Base-by-base conservation (phyloP, 208 protist genomes). In the Trypanosoma platydactyli region DNA sequence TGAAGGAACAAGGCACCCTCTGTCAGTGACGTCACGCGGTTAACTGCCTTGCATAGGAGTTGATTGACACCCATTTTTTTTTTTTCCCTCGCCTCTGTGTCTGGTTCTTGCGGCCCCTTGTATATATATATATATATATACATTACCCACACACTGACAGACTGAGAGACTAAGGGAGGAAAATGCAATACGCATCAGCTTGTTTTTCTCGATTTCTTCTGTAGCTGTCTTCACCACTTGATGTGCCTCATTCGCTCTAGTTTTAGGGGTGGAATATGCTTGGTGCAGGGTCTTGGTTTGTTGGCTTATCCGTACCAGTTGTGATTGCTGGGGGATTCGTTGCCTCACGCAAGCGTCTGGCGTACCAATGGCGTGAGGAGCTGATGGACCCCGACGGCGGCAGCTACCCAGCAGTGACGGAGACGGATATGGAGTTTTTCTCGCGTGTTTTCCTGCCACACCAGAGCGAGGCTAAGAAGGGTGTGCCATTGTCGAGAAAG, bases 341-440 rank as follows among this genome's bases (percentile, higher is more conserved):
- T 55, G 89, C 86, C 18, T 86, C 89, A 0, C 80, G 89, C 27
- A 94, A 91, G 61, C 89, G 89, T 25, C 64, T 94, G 9, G 83
- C 86, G 11, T 89, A 86, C 58, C 86, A 94, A 60, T 94, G 89
- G 89, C 68, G 78, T 11, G 89, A 94, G 72, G 86, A 94, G 64
- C 74, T 94, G 38, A 90, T 92, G 84, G 89, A 92, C 63, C 63
- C 73, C 2, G 77, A 88, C 1, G 65, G 73, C 20, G 61, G 33
- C 0, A 49, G 67, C n/a, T 94, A 92, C 68, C 84, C 84, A 3
- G 50, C 76, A 16, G 35, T 89, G 3, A 84, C 86, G 20, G 84
- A 84, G 16, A 68, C 69, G 1, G 82, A 94, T 35, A 90, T 92
- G 85, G 78, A 76, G 27, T 84, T 80, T 57, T 73, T 92, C 42